Evolutionary conservation across 495 filamentous ascomycete genomes (phyloP).

Genomic region (Tuber magnatum): DNA sequence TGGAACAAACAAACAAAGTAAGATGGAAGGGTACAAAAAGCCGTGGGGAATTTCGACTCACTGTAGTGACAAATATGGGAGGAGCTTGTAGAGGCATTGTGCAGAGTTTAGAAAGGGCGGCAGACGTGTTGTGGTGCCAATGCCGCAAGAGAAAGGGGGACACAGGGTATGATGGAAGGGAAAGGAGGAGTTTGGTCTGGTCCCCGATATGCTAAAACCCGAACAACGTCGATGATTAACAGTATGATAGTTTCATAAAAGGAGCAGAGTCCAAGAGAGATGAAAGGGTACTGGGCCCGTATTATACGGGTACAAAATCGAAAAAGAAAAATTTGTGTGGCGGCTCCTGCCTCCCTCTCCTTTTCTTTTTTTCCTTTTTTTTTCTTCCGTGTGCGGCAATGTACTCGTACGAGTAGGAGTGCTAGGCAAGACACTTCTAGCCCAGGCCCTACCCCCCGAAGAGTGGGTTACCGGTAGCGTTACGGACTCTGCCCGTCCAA

Average conservation of each 20-base stretch:
- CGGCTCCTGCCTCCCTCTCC: neutral
- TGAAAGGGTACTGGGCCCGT: neutral
- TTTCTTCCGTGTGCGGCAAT: neutral
- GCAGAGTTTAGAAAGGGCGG: neutral
- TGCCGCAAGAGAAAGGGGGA: neutral
- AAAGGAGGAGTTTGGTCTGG: neutral
- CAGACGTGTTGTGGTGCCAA: neutral
- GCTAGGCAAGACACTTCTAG: too few species aligned
- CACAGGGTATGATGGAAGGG: neutral
- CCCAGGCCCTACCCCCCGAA: neutral
- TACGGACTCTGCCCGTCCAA: neutral
- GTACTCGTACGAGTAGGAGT: neutral
- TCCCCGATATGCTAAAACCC: neutral
- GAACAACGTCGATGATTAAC: neutral
- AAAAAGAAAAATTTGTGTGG: neutral
- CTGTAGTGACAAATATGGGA: constrained; percentile 29
- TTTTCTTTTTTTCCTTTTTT: neutral
- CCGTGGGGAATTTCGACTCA: constrained; percentile 5
- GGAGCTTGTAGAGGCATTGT: constrained; percentile 13
- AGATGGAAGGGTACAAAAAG: neutral
- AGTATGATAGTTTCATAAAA: too few species aligned
- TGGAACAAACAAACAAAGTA: neutral
- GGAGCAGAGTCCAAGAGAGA: neutral
- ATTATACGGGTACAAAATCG: neutral
- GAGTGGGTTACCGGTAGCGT: neutral